Base-by-base conservation (phyloP, 306 rosid genomes). In the Senna tora region DNA sequence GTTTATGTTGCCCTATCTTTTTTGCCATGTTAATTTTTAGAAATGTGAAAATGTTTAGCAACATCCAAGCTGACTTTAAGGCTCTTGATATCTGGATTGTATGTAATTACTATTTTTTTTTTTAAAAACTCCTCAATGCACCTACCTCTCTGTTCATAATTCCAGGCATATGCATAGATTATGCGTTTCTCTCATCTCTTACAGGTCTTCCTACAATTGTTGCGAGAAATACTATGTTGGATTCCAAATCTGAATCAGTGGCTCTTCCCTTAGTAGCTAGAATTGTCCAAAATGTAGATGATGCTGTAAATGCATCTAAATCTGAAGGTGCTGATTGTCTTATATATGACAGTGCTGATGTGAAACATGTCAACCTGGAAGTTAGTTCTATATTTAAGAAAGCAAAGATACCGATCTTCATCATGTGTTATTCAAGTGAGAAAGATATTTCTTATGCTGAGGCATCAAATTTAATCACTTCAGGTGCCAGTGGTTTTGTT, bases 261-360 rank as follows among this genome's bases (percentile, higher is more conserved):
- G 77, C 87, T 66, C 97, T 94, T 77, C 99, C 99, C 14, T 84
- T 94, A 87, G 97, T 94, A 49, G 97, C 90, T 59, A 89, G 95
- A 82, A 77, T 75, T 54, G 98, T 91, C 61, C 84, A 87, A 63
- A 78, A 87, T 1, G 62, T 74, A 4, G 85, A 83, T 57, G 80
- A 90, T 71, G 98, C 97, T 3, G 75, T 86, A 45, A 85, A 67
- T 71, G 98, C 98, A 9, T 87, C 97, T 32, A 83, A 68, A 52
- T 87, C 97, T 0, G 98, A 94, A 83, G 98, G 98, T 66, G 97
- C 98, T 65, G 97, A 94, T 82, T 94, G 88, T 81, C 92, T 94
- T 79, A 83, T 91, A 64, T 91, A 87, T 60, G 82, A 68, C 19
- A 73, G 77, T 73, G 76, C 55, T 13, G 79, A 82, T 60, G 73